phyloP scores from a whole-genome alignment of 2,329 filamentous ascomycete genomes.

The Bipolaris gigantea region DNA sequence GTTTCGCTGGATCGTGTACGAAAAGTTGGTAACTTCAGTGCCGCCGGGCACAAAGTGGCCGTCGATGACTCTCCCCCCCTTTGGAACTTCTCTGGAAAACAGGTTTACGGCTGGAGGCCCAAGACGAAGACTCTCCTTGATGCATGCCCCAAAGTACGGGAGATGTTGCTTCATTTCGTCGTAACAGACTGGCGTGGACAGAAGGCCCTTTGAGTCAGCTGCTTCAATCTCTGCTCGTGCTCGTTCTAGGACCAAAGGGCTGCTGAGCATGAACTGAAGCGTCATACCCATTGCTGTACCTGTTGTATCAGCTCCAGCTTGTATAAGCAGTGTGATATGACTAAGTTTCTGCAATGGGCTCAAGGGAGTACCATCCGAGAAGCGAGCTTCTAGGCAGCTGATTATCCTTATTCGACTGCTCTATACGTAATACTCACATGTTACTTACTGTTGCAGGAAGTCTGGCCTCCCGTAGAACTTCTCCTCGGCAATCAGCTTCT shows the following conservation, averaged over 20 bases:
- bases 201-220: slow-evolving; percentile 21
- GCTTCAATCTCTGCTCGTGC: slow-evolving; percentile 28
- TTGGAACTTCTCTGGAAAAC: slow-evolving; percentile 50
- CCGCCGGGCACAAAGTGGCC: slow-evolving; percentile 47
- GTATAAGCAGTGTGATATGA: slow-evolving; percentile 45
- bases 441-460: slow-evolving; percentile 39
- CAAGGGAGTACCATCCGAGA: slow-evolving; percentile 34
- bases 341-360: slow-evolving; percentile 38
- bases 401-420: background rate
- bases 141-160: slow-evolving; percentile 55
- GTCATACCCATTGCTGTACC: slow-evolving; percentile 41
- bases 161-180: slow-evolving; percentile 38
- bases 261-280: slow-evolving; percentile 31
- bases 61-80: slow-evolving; percentile 42
- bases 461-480: slow-evolving; percentile 30
- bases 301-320: slow-evolving; percentile 44
- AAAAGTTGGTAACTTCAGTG: slow-evolving; percentile 52
- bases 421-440: background rate
- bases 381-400: slow-evolving; percentile 41
- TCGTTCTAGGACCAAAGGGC: slow-evolving; percentile 18
- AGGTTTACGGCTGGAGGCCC: slow-evolving; percentile 56
- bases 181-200: slow-evolving; percentile 32
- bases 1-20: slow-evolving; percentile 54
- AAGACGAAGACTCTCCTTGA: slow-evolving; percentile 56
- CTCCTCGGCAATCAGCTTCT: slow-evolving; percentile 28